These are phyloP conservation scores for Colletotrichum melonis DNA, from an alignment of 2,329 filamentous ascomycete species.

Conservation along the genomic window DNA sequence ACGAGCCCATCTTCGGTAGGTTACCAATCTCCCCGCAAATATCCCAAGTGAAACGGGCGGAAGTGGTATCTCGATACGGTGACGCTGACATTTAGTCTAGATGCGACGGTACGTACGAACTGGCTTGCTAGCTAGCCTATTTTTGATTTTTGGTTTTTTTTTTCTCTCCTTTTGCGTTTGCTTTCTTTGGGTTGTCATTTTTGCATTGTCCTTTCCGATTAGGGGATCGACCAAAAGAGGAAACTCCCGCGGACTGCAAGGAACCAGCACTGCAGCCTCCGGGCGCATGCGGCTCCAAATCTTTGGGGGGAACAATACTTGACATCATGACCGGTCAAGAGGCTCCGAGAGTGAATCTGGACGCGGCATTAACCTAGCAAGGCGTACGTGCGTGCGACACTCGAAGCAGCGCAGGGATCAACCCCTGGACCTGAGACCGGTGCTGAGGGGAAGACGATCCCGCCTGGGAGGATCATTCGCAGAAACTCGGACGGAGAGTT, in stretches of 20 bases:
- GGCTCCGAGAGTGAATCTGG: slow-evolving; percentile 41
- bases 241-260: slow-evolving; percentile 30
- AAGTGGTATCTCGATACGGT: slow-evolving; percentile 7
- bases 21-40: slow-evolving; percentile 5
- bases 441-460: slow-evolving; percentile 37
- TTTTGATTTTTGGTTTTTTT: slow-evolving; percentile 19
- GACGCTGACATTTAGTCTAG: slow-evolving; percentile 47
- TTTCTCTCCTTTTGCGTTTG: slow-evolving; percentile 24
- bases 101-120: slow-evolving; percentile 71
- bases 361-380: slow-evolving; percentile 40
- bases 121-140: background rate
- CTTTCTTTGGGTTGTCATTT: slow-evolving; percentile 16
- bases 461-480: slow-evolving; percentile 28
- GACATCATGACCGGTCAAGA: slow-evolving; percentile 41
- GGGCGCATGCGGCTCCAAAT: slow-evolving; percentile 38
- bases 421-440: slow-evolving; percentile 39
- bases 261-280: slow-evolving; percentile 32
- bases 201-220: background rate
- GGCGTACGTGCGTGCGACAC: slow-evolving; percentile 39
- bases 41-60: background rate
- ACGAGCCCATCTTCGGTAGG: slow-evolving; percentile 79
- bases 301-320: slow-evolving; percentile 37
- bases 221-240: background rate
- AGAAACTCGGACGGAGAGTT: slow-evolving; percentile 25
- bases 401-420: slow-evolving; percentile 38